phyloP scores from a whole-genome alignment of 257 asterid genomes.

The Lantana camara region DNA sequence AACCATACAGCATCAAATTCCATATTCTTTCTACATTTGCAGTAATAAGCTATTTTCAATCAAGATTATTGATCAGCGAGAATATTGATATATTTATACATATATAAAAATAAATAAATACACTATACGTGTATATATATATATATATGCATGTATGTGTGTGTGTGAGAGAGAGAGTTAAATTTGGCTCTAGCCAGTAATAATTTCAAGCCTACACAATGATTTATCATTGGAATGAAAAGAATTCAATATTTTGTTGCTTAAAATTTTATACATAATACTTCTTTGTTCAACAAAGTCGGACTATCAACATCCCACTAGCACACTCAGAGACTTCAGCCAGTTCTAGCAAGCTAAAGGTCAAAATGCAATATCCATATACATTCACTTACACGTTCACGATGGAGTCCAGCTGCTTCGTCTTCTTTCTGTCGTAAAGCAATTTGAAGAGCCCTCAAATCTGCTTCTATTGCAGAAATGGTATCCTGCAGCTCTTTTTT shows the following conservation, averaged over 20 bases:
- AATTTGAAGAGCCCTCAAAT: slow-evolving; percentile 53
- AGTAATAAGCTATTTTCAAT: neutral
- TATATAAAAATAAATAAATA: too few relatives aligned
- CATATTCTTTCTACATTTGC: slow-evolving; percentile 11
- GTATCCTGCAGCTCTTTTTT: slow-evolving; percentile 46
- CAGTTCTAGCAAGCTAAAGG: neutral
- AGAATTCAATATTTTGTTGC: neutral
- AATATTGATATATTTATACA: neutral
- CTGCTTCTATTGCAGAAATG: slow-evolving; percentile 38
- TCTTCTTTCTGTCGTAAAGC: slow-evolving; percentile 64
- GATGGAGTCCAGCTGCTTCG: slow-evolving; percentile 67
- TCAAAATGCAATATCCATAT: slow-evolving; percentile 1
- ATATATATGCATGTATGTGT: too few relatives aligned
- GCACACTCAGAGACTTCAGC: slow-evolving; percentile 1
- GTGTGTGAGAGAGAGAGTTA: too few relatives aligned
- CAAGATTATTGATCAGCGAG: slow-evolving; percentile 1
- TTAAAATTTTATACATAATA: neutral
- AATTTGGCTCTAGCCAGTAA: slow-evolving; percentile 2
- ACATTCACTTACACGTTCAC: slow-evolving; percentile 60
- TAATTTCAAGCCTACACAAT: slow-evolving; percentile 9
- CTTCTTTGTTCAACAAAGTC: slow-evolving; percentile 3
- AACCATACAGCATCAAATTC: neutral
- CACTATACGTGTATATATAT: too few relatives aligned
- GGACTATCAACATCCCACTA: neutral
- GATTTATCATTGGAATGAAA: neutral